Base-by-base conservation (phyloP, 108 stramenopile species). In the Fragilaria crotonensis region DNA sequence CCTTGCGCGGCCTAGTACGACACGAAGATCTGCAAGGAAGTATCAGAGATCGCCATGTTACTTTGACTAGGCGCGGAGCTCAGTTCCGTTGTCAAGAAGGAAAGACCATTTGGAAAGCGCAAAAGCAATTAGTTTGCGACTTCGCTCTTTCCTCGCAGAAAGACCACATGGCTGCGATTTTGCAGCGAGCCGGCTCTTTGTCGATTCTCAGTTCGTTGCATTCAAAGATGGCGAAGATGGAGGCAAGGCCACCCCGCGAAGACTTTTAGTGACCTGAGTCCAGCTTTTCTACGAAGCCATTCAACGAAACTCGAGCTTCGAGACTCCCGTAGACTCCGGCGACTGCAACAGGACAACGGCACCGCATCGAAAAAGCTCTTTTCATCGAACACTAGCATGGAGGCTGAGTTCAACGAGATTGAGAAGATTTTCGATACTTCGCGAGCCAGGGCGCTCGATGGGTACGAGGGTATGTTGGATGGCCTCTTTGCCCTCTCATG, bases 221-320 rank as follows among this genome's bases (percentile, higher is more conserved):
- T 93, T 75, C 68, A 87, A 84, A 52, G 91, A 93, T 55, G 91
- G 91, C 4, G 91, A 93, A 70, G 83, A 93, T 71, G 75, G 78
- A 25, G 91, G 91, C 7, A 89, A 93, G 47, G 80, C 77, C 5
- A 41, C 87, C 0, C 78, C 87, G 14, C 73, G 87, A 5, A 75
- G 79, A 4, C 74, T 93, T 25, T 69, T 93, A 29, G 77, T 89
- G n/a, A 62, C 54, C 23, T 73, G 87, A n/a, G 54, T 89, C 11
- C 73, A 87, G 32, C 70, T 89, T 18, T 73, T 77, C 48, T 70
- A 83, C 49, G 78, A 85, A 53, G 67, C 77, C 3, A 48, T 89
- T 33, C 78, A 83, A 49, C 70, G 78, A n/a, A 72, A 60, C 50
- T 73, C 88, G 27, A 86, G 84, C 45, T 86, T 85, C 28, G 84